These are phyloP conservation scores for Schizophyllum commune DNA, from an alignment of 1,284 basidiomycete species.

Conservation along the genomic window DNA sequence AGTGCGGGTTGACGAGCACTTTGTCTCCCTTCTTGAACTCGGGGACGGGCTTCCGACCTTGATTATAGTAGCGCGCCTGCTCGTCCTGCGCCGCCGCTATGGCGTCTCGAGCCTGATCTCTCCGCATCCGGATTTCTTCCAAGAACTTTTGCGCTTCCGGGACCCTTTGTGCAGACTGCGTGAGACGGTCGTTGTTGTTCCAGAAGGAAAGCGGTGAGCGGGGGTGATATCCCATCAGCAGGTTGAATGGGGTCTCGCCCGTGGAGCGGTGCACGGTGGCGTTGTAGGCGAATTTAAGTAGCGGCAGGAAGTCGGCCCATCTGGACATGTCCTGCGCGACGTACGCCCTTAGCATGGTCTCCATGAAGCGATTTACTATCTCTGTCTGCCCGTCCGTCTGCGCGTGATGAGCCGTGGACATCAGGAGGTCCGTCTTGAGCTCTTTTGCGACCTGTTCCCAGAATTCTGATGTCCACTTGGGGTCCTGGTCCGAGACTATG, in stretches of 20 bases:
- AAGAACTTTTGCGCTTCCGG: conserved; percentile 1
- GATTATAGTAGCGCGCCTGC: conserved; percentile 15
- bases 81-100: conserved; percentile 8
- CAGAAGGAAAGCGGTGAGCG: not conserved
- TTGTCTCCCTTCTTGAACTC: conserved; percentile 17
- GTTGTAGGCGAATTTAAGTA: conserved; percentile 15
- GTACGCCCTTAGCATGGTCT: conserved; percentile 11
- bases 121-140: not conserved
- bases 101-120: conserved; percentile 1
- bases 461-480: conserved; percentile 18
- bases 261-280: conserved; percentile 5
- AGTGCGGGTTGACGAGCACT: conserved; percentile 25
- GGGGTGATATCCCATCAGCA: conserved; percentile 4
- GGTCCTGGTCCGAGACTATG: conserved; percentile 20
- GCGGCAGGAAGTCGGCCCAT: conserved; percentile 19
- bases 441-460: conserved; percentile 15
- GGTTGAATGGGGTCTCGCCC: conserved; percentile 1
- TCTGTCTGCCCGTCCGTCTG: conserved; percentile 12
- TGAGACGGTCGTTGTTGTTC: not conserved
- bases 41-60: conserved; percentile 3
- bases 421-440: conserved; percentile 8
- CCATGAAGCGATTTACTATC: conserved; percentile 17
- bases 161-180: not conserved
- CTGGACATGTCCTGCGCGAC: conserved; percentile 18
- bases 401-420: conserved; percentile 24